These are phyloP conservation scores for Rutstroemia sydowiana DNA, from an alignment of 2,329 filamentous ascomycete species.

Conservation along the genomic window DNA sequence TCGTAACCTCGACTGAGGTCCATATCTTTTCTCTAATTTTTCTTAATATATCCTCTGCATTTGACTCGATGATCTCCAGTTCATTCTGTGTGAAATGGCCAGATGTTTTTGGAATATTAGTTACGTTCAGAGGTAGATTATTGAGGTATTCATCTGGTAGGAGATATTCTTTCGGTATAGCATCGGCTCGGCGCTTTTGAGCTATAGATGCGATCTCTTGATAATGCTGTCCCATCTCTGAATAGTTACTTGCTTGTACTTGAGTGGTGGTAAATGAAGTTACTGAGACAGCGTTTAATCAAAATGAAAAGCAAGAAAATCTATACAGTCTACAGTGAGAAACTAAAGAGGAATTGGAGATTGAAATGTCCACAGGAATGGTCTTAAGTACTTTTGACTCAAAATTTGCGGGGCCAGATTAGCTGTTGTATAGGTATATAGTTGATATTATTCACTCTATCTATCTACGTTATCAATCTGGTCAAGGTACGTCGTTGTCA, in stretches of 20 bases:
- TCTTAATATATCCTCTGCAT: constrained; percentile 20
- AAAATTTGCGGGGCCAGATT: too few species aligned
- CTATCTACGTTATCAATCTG: not conserved
- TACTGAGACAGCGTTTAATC: too few species aligned
- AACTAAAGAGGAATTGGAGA: not conserved
- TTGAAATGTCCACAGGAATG: not conserved
- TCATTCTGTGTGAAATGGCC: constrained; percentile 6
- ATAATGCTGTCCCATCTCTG: constrained; percentile 30
- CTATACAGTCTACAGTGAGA: too few species aligned
- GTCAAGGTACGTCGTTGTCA: not conserved
- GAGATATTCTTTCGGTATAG: constrained; percentile 27
- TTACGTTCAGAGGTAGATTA: constrained; percentile 17
- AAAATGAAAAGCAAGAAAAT: too few species aligned
- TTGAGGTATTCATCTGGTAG: constrained; percentile 19
- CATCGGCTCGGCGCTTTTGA: constrained; percentile 29
- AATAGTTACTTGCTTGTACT: not conserved
- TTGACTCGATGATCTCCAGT: constrained; percentile 24
- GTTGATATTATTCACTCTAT: not conserved
- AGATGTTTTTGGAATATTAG: constrained; percentile 2
- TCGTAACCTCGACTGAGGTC: constrained; percentile 32
- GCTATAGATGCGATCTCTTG: constrained; percentile 33
- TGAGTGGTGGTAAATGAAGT: too few species aligned
- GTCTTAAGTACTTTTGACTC: too few species aligned
- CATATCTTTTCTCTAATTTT: constrained; percentile 16
- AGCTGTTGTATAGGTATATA: too few species aligned